These are phyloP conservation scores for Fusarium albosuccineum DNA, from an alignment of 2,329 filamentous ascomycete species.

Conservation along the genomic window DNA sequence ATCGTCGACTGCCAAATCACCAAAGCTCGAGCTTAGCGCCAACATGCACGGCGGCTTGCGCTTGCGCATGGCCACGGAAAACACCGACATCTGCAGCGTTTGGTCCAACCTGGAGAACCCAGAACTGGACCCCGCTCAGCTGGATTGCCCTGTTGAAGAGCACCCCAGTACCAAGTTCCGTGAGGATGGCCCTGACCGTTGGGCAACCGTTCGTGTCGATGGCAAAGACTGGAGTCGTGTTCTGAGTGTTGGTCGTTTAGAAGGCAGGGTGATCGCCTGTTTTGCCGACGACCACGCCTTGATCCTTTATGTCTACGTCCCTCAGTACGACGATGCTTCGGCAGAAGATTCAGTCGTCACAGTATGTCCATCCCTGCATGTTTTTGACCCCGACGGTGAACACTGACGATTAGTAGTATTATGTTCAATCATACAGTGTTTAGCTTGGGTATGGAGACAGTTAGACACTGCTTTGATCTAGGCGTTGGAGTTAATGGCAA, in stretches of 20 bases:
- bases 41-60: slow-evolving; percentile 94
- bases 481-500: slow-evolving; percentile 27
- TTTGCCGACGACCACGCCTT: slow-evolving; percentile 85
- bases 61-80: slow-evolving; percentile 84
- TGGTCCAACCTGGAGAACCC: slow-evolving; percentile 92
- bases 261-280: slow-evolving; percentile 93
- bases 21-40: slow-evolving; percentile 86
- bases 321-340: slow-evolving; percentile 74
- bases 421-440: slow-evolving; percentile 59
- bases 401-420: slow-evolving; percentile 53
- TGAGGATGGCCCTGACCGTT: slow-evolving; percentile 81
- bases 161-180: slow-evolving; percentile 87
- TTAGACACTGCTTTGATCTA: neutral
- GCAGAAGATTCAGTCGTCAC: slow-evolving; percentile 82
- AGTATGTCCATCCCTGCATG: slow-evolving; percentile 56
- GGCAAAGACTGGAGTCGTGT: slow-evolving; percentile 95
- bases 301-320: slow-evolving; percentile 85
- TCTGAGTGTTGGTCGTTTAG: slow-evolving; percentile 90
- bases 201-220: slow-evolving; percentile 92
- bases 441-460: slow-evolving; percentile 20
- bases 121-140: slow-evolving; percentile 82
- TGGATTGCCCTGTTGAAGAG: slow-evolving; percentile 78
- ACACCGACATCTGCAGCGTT: slow-evolving; percentile 84
- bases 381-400: no score
- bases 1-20: slow-evolving; percentile 60